These are phyloP conservation scores for Glutinoglossum americanum DNA, from an alignment of 495 filamentous ascomycete species.

Conservation along the genomic window DNA sequence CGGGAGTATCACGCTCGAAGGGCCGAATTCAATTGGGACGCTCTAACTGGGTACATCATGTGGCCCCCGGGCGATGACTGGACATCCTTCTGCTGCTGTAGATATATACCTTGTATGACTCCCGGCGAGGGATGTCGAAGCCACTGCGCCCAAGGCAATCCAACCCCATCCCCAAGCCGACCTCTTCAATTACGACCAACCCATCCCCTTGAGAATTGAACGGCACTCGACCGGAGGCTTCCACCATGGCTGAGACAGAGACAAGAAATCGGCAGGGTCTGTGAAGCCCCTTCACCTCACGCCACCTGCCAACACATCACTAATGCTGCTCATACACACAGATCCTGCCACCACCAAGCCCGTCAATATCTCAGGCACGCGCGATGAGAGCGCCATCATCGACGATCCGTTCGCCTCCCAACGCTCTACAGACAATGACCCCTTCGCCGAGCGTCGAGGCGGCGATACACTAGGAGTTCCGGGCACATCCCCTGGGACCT, in stretches of 20 bases:
- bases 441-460: neutral
- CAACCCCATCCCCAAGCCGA: neutral
- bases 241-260: slow-evolving; percentile 5
- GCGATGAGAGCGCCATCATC: neutral
- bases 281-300: too few relatives aligned
- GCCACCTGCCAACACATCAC: neutral
- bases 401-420: slow-evolving; percentile 11
- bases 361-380: neutral
- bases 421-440: too few relatives aligned
- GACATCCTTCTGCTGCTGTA: neutral
- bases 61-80: neutral
- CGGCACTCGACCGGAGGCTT: neutral
- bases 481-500: too few relatives aligned
- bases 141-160: neutral
- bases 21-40: neutral
- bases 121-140: neutral
- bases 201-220: neutral
- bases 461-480: slow-evolving; percentile 9
- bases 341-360: neutral
- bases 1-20: neutral
- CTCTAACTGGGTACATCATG: slow-evolving; percentile 1
- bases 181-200: neutral
- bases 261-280: neutral
- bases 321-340: neutral
- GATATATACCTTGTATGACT: neutral